Evolutionary conservation across 441 rosid species (phyloP).

Genomic region (Bruguiera hainesii): DNA sequence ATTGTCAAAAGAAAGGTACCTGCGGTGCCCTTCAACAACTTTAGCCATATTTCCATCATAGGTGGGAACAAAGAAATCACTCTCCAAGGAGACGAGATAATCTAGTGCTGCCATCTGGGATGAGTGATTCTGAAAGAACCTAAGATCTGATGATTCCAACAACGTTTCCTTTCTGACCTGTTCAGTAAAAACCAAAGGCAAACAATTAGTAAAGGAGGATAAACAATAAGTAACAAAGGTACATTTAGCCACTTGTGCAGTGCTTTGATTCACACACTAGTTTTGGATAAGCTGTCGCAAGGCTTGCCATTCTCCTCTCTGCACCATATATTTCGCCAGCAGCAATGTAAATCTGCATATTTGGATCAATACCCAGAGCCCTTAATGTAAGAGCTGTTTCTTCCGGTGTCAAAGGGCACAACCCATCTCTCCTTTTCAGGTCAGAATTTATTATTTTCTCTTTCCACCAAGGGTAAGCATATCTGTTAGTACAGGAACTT

Average conservation of each 20-base stretch:
- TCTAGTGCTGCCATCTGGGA: conserved; percentile 97
- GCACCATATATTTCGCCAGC: conserved; percentile 91
- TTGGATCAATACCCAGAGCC: conserved; percentile 52
- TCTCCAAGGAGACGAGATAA: conserved; percentile 89
- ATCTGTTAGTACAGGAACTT: conserved; percentile 43
- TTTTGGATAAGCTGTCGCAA: conserved; percentile 65
- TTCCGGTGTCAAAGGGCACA: conserved; percentile 72
- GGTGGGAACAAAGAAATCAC: conserved; percentile 89
- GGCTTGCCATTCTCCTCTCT: conserved; percentile 65
- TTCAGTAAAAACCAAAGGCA: conserved; percentile 19
- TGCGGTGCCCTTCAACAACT: conserved; percentile 96
- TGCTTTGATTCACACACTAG: conserved; percentile 48
- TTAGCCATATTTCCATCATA: conserved; percentile 97
- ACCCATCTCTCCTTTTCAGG: conserved; percentile 63
- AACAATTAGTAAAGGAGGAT: not conserved
- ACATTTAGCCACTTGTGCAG: conserved; percentile 6
- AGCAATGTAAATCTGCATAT: conserved; percentile 62
- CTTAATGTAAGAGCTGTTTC: conserved; percentile 64
- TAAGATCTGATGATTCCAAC: conserved; percentile 67
- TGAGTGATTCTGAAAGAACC: conserved; percentile 84
- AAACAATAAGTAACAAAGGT: conserved; percentile 1
- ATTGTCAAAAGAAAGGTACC: conserved; percentile 37
- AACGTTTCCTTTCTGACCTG: conserved; percentile 91
- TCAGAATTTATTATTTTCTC: conserved; percentile 87
- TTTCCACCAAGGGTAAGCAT: conserved; percentile 98